Conservation (phyloP, 2,329 filamentous ascomycete genomes). For the Cadophora luteo-olivacea region DNA sequence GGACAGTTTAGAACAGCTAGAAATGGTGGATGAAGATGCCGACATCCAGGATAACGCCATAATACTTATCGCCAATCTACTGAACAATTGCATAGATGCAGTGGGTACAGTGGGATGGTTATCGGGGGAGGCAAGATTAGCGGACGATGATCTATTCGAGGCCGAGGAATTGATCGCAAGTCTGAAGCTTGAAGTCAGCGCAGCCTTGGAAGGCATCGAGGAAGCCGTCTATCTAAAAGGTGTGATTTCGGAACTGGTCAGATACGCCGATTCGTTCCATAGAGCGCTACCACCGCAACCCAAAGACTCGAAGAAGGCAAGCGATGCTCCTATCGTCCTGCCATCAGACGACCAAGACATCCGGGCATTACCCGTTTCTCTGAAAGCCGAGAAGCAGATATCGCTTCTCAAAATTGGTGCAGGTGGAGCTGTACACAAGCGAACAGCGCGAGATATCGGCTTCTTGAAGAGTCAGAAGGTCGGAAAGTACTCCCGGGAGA, state of each 20-base stretch:
- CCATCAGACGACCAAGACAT: slow-evolving; percentile 53
- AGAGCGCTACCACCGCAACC: slow-evolving; percentile 27
- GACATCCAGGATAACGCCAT: slow-evolving; percentile 72
- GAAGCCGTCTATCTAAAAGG: slow-evolving; percentile 71
- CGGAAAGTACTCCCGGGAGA: slow-evolving; percentile 83
- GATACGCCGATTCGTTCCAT: slow-evolving; percentile 55
- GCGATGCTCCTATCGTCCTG: slow-evolving; percentile 50
- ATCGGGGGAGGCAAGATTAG: slow-evolving; percentile 61
- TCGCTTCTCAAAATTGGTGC: slow-evolving; percentile 65
- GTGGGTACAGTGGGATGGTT: slow-evolving; percentile 79
- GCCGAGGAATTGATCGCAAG: slow-evolving; percentile 68
- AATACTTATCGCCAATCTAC: slow-evolving; percentile 72
- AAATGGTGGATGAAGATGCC: slow-evolving; percentile 52
- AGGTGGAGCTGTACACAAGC: slow-evolving; percentile 72
- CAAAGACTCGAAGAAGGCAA: slow-evolving; percentile 45
- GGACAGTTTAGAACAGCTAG: slow-evolving; percentile 59
- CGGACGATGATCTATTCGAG: slow-evolving; percentile 54
- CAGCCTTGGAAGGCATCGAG: slow-evolving; percentile 74
- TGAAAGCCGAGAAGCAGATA: slow-evolving; percentile 63
- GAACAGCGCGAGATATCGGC: slow-evolving; percentile 76
- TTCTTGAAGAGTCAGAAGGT: slow-evolving; percentile 80
- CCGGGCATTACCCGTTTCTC: slow-evolving; percentile 71
- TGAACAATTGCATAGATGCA: slow-evolving; percentile 77
- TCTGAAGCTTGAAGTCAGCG: slow-evolving; percentile 72
- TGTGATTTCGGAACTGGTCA: slow-evolving; percentile 69